phyloP scores from a whole-genome alignment of 192 early-diverging fungal genomes.

The Coemansia sp. region DNA sequence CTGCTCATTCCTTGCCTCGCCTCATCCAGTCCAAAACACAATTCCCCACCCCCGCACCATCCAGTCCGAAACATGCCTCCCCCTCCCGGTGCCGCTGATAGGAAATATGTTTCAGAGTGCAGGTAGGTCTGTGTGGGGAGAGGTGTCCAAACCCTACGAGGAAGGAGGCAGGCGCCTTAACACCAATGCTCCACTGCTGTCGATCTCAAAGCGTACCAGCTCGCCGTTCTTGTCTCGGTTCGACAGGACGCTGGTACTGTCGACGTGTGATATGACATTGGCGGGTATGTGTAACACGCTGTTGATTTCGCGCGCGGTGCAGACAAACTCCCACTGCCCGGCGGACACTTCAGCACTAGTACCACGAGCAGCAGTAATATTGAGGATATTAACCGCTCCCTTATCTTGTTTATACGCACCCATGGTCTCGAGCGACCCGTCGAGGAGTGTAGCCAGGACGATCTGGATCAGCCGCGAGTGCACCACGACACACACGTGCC shows the following conservation, averaged over 20 bases:
- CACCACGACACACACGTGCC: slow-evolving; percentile 27
- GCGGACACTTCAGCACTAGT: neutral
- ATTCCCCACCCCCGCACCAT: slow-evolving; percentile 1
- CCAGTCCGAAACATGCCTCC: neutral
- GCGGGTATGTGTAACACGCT: slow-evolving; percentile 30
- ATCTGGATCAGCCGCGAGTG: slow-evolving; percentile 47
- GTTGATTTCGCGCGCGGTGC: slow-evolving; percentile 27
- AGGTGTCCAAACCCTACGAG: slow-evolving; percentile 5
- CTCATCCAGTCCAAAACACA: neutral
- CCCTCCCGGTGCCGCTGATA: too few species aligned
- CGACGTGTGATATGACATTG: slow-evolving; percentile 29
- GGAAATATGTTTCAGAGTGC: slow-evolving; percentile 5
- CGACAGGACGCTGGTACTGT: slow-evolving; percentile 19
- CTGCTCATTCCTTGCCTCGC: slow-evolving; percentile 2
- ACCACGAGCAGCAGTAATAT: neutral
- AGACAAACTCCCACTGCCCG: slow-evolving; percentile 12
- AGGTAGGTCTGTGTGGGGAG: neutral
- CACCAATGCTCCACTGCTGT: slow-evolving; percentile 18
- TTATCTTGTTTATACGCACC: slow-evolving; percentile 36
- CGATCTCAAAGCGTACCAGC: slow-evolving; percentile 26
- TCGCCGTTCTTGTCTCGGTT: slow-evolving; percentile 11
- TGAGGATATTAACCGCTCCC: slow-evolving; percentile 29
- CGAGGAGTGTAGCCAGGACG: slow-evolving; percentile 31
- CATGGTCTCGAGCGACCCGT: slow-evolving; percentile 35
- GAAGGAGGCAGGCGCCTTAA: slow-evolving; percentile 6